Base-by-base conservation (phyloP, 2,329 filamentous ascomycete genomes). In the Sclerotinia nivalis region DNA sequence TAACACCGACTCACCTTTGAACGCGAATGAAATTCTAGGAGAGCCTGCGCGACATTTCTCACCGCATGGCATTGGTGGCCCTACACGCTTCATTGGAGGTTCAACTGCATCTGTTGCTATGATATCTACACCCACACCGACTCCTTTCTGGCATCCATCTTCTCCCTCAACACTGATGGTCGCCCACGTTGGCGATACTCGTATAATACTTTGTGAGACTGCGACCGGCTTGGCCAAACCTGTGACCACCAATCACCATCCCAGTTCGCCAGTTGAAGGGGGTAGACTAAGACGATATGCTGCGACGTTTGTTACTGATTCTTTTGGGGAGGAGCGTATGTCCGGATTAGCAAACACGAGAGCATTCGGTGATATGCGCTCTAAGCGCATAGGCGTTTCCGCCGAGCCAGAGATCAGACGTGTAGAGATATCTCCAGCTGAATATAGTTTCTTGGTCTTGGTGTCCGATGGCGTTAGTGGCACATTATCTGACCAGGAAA, bases 321-420 rank as follows among this genome's bases (percentile, higher is more conserved):
- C 93, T 47, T 99, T 99, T 79, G 96, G 96, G 77, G 96, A 99
- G 81, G 94, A 98, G 81, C 93, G 96, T 75, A 96, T 99, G 80
- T 90, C 90, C 20, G 95, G 96, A 0, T 86, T 99, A 0, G 96
- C 96, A 75, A 99, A 99, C 81, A 96, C 93, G 45, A 91, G 96
- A 43, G 87, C 96, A 5, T 98, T 99, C 78, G 96, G 96, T 37
- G 96, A 99, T 82, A 93, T 97, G 81, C 87, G 87, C 47, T 92
- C 89, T 70, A 99, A 99, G 81, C 91, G 95, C 67, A 90, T 98
- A 66, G 96, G 96, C 40, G 95, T 99, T 18, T 94, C 91, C 5
- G 96, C 96, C 1, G 96, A 99, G 80, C 96, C 96, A 0, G 94
- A 98, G 77, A 88, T 97, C 71, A 88, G 87, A 1, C 89, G 91